A percentile compares a stretch with the other conserved stretches of the same genome.
phyloP scores from a whole-genome alignment of 257 asterid species.

The Osmanthus fragrans region DNA sequence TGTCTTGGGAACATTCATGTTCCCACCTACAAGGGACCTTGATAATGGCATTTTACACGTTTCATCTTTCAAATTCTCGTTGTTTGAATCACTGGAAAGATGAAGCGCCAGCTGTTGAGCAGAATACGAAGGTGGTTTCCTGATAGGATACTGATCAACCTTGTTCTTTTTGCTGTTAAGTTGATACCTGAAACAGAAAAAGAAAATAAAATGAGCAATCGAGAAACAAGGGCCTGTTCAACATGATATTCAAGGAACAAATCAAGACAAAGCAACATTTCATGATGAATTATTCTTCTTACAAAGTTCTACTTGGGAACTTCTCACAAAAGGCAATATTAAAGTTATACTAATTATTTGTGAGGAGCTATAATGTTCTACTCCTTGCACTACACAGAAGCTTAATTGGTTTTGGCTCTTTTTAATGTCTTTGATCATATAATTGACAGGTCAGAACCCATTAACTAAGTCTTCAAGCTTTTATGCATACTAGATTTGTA shows the following conservation, averaged over 20 bases:
- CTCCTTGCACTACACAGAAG: background rate
- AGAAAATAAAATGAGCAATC: constrained; percentile 13
- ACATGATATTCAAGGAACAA: background rate
- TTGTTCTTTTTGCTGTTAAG: constrained; percentile 70
- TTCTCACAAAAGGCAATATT: background rate
- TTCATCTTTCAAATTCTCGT: constrained; percentile 70
- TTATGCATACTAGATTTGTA: background rate
- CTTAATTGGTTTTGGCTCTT: background rate
- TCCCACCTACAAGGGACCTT: constrained; percentile 79
- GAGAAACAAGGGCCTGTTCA: constrained; percentile 8
- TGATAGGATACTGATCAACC: constrained; percentile 55
- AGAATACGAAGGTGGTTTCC: constrained; percentile 47
- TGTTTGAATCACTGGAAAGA: constrained; percentile 63
- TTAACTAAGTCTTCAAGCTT: background rate
- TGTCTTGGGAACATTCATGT: constrained; percentile 70
- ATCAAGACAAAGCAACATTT: background rate
- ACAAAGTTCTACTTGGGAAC: background rate
- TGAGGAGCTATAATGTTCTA: background rate
- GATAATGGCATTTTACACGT: constrained; percentile 70
- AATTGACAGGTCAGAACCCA: background rate
- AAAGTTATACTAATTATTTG: background rate
- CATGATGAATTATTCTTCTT: constrained; percentile 3
- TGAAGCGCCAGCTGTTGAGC: constrained; percentile 43
- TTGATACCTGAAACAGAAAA: constrained; percentile 62
- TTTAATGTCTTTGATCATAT: background rate